phyloP scores from a whole-genome alignment of 345 rosid species.

The Viola odorata region DNA sequence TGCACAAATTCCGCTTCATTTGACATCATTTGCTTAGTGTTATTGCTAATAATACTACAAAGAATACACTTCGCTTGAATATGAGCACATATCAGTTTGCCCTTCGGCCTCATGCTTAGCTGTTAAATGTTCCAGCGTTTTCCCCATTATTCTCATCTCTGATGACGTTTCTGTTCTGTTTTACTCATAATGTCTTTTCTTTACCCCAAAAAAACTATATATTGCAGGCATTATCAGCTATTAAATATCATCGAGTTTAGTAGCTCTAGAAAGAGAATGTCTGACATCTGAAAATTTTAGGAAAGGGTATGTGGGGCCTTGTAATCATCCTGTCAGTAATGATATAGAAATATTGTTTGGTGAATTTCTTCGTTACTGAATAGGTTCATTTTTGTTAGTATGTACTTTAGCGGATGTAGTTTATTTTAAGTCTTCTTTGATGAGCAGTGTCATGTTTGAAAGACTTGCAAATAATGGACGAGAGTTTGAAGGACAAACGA shows the following conservation, averaged over 20 bases:
- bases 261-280: constrained; percentile 6
- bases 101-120: background rate
- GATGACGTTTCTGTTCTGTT: background rate
- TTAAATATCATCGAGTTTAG: background rate
- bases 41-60: too few species aligned
- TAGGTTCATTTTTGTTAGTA: too few species aligned
- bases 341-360: background rate
- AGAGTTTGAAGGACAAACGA: constrained; percentile 1
- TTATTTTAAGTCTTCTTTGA: background rate
- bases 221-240: constrained; percentile 1
- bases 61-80: background rate
- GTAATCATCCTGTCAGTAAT: background rate
- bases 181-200: background rate
- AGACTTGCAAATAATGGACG: constrained; percentile 6
- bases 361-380: too few species aligned
- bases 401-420: background rate
- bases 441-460: constrained; percentile 12
- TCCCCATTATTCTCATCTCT: background rate
- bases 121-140: background rate
- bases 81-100: background rate
- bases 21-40: too few species aligned
- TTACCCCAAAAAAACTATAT: background rate
- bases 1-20: too few species aligned
- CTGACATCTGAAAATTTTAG: too few species aligned
- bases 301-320: too few species aligned